A percentile compares a stretch with the other conserved stretches of the same genome.
Evolutionary conservation across 345 rosid species (phyloP).

Genomic region (Murraya paniculata): DNA sequence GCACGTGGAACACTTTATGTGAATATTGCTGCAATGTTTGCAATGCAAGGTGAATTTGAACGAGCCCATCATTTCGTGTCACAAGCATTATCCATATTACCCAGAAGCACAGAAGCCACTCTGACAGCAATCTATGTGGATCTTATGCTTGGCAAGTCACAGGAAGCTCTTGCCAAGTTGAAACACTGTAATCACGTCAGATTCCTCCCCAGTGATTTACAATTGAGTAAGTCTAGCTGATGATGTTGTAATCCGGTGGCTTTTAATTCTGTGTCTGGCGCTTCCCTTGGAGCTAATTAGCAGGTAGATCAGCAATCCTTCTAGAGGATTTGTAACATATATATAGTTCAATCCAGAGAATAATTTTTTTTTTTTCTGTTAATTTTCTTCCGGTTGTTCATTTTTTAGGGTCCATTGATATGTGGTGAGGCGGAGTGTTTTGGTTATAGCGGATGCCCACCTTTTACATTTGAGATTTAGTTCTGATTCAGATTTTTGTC

Average conservation of each 20-base stretch:
- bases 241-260: conserved; percentile 19
- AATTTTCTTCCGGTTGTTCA: conserved; percentile 10
- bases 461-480: conserved; percentile 39
- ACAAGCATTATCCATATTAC: conserved; percentile 58
- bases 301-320: conserved; percentile 52
- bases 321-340: conserved; percentile 64
- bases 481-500: conserved; percentile 26
- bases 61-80: conserved; percentile 56
- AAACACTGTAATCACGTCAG: conserved; percentile 68
- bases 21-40: conserved; percentile 65
- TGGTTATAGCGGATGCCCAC: conserved; percentile 56
- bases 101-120: conserved; percentile 62
- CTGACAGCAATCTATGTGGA: conserved; percentile 79
- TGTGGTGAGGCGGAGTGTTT: conserved; percentile 52
- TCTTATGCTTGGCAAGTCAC: conserved; percentile 67
- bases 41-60: conserved; percentile 72
- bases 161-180: conserved; percentile 77
- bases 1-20: conserved; percentile 82
- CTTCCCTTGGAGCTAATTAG: conserved; percentile 31
- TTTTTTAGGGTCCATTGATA: conserved; percentile 40
- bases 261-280: conserved; percentile 26
- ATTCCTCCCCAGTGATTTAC: conserved; percentile 49
- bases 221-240: conserved; percentile 26
- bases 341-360: conserved; percentile 54
- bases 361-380: conserved; percentile 23